phyloP scores from a whole-genome alignment of 2,329 filamentous ascomycete species.

The Dothistroma pini region DNA sequence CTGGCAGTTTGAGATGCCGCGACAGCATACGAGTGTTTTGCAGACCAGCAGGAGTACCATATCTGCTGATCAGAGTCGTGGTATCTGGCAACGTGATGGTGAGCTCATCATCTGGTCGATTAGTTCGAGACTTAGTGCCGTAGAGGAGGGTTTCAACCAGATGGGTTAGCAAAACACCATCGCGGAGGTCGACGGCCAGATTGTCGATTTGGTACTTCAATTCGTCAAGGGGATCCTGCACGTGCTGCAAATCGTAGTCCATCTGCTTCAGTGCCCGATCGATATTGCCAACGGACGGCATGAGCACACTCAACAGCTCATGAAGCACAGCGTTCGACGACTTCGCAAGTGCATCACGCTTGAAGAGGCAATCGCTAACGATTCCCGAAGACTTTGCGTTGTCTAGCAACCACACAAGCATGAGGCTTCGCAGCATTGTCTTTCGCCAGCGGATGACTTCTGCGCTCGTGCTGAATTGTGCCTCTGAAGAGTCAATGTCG shows the following conservation, averaged over 20 bases:
- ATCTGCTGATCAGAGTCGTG: constrained; percentile 40
- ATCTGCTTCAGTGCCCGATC: constrained; percentile 53
- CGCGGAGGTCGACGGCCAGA: constrained; percentile 59
- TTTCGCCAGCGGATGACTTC: constrained; percentile 45
- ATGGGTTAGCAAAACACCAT: constrained; percentile 58
- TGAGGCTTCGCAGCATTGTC: constrained; percentile 55
- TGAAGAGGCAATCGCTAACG: constrained; percentile 48
- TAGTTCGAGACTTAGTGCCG: not conserved
- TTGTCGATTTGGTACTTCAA: constrained; percentile 57
- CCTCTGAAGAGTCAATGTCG: constrained; percentile 42
- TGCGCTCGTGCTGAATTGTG: not conserved
- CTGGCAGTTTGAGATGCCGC: constrained; percentile 57
- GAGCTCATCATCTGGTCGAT: constrained; percentile 20
- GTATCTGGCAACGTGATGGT: constrained; percentile 47
- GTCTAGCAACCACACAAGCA: constrained; percentile 59
- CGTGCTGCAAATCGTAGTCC: constrained; percentile 52
- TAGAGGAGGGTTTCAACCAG: constrained; percentile 56
- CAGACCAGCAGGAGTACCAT: constrained; percentile 28
- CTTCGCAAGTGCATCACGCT: constrained; percentile 51
- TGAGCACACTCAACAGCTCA: constrained; percentile 50
- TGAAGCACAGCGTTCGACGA: constrained; percentile 54
- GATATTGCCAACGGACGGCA: constrained; percentile 58
- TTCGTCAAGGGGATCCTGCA: constrained; percentile 57
- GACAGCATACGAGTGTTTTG: constrained; percentile 45
- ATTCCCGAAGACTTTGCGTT: constrained; percentile 44